Base-by-base conservation (phyloP, 257 asterid genomes). In the Mentha longifolia region DNA sequence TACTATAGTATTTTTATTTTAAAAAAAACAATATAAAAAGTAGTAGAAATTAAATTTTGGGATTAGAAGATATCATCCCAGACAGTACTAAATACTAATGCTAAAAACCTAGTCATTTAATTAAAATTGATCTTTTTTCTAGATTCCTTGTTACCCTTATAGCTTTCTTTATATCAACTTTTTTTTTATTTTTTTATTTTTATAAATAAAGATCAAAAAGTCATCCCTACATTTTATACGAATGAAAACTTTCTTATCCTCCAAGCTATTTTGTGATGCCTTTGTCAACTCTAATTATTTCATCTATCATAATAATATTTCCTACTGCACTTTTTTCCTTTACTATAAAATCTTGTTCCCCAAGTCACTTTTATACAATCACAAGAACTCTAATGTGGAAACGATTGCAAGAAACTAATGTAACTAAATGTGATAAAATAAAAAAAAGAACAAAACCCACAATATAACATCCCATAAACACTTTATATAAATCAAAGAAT, bases 251-350 rank as follows among this genome's bases (percentile, higher is more conserved):
- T 57, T 57, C 19, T 28, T 57, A 2, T 9, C 2, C 14, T 3
- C 61, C 61, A 5, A 56, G 16, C 39, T 56, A 12, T 37, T 56
- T 28, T 56, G 61, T 56, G 39, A 57, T 57, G 14, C 41, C 43
- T 14, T 59, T 33, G 65, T n/a, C 46, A 59, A 59, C 65, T 59
- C 28, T 16, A n/a, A 30, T 33, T 31, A 59, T 59, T 35, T 33
- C 63, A 33, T 22, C 39, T 7, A 25, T 56, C 61, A 56, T 56
- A 6, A 12, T 6, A 56, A 5, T 10, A 56, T 9, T 25, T 56
- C 11, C 16, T 56, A 12, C 61, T 56, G 12, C 39, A 56, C 39
- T 56, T 56, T 25, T 56, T 7, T 3, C 65, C 22, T 33, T 59
- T 35, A 16, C 7, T 17, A 9, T 9, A 20, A 10, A 33, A 61